phyloP scores from a whole-genome alignment of 2,329 filamentous ascomycete genomes.

The Pestalotiopsis sp. region DNA sequence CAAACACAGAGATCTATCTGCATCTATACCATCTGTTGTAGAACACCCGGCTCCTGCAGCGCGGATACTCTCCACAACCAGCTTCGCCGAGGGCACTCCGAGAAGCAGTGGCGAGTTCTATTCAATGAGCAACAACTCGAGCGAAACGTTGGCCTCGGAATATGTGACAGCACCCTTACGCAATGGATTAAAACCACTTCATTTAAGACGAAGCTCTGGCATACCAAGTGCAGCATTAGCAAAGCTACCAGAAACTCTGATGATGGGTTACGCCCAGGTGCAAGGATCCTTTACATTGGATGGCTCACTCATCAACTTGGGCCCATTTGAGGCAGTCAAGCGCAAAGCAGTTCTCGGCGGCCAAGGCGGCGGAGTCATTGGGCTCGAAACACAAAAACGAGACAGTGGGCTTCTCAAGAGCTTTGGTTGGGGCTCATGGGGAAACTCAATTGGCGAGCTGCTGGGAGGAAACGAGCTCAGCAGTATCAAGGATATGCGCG shows the following conservation, averaged over 20 bases:
- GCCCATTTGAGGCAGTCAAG: slow-evolving; percentile 94
- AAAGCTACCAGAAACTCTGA: slow-evolving; percentile 73
- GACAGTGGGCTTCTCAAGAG: slow-evolving; percentile 80
- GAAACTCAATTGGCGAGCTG: slow-evolving; percentile 84
- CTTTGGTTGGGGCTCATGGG: slow-evolving; percentile 86
- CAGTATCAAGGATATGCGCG: slow-evolving; percentile 94
- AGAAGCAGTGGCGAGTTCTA: slow-evolving; percentile 95
- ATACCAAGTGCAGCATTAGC: slow-evolving; percentile 44
- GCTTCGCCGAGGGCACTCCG: slow-evolving; percentile 75
- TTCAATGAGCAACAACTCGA: slow-evolving; percentile 91
- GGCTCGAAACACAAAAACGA: slow-evolving; percentile 73
- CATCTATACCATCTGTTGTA: slow-evolving; percentile 49
- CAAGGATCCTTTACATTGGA: slow-evolving; percentile 91
- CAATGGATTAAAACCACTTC: slow-evolving; percentile 41
- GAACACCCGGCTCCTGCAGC: slow-evolving; percentile 64
- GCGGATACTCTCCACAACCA: slow-evolving; percentile 77
- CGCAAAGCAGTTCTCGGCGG: slow-evolving; percentile 88
- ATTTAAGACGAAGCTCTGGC: slow-evolving; percentile 51
- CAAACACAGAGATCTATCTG: slow-evolving; percentile 41
- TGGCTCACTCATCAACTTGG: slow-evolving; percentile 85
- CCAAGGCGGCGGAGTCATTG: slow-evolving; percentile 85
- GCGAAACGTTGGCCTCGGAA: slow-evolving; percentile 90
- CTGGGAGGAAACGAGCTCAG: slow-evolving; percentile 87
- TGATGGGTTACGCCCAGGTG: slow-evolving; percentile 98
- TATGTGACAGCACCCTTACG: slow-evolving; percentile 64